A percentile compares a stretch with the other conserved stretches of the same genome.
Conservation (phyloP, 345 rosid species). For the Isatis tinctoria region DNA sequence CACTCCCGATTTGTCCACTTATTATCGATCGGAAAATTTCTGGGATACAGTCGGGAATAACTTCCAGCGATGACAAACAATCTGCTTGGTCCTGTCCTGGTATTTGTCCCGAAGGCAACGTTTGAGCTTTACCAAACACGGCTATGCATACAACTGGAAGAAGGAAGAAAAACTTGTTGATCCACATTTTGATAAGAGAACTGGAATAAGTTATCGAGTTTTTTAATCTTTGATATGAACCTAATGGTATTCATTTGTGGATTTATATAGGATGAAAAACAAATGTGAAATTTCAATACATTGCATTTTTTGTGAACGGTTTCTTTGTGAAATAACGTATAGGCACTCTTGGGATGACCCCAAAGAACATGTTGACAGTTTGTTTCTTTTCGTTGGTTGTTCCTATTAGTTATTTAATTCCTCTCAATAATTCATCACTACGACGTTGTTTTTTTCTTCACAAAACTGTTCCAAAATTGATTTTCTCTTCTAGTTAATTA, state of each 20-base stretch:
- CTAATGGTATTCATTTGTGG: not conserved
- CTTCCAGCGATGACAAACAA: slow-evolving; percentile 26
- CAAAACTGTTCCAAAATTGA: not conserved
- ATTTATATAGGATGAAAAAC: not conserved
- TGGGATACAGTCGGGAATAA: slow-evolving; percentile 15
- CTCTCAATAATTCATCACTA: not conserved
- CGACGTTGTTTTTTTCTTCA: not conserved
- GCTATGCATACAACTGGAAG: not conserved
- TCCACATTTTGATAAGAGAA: slow-evolving; percentile 7
- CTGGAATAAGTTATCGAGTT: not conserved
- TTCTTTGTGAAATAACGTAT: not conserved
- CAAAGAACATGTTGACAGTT: slow-evolving; percentile 7
- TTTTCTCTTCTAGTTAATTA: not conserved
- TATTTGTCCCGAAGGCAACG: not conserved
- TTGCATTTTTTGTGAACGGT: not conserved
- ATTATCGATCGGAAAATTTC: slow-evolving; percentile 9
- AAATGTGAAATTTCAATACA: not conserved
- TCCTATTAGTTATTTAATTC: not conserved
- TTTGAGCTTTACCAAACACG: not conserved
- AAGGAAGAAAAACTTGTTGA: slow-evolving; percentile 2
- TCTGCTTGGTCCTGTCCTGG: not conserved
- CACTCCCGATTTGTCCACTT: not conserved
- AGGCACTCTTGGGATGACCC: slow-evolving; percentile 25
- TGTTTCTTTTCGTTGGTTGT: not conserved
- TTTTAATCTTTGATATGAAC: not conserved